phyloP scores from a whole-genome alignment of 1,139 yeast genomes.

The Wickerhamomyces sp. region DNA sequence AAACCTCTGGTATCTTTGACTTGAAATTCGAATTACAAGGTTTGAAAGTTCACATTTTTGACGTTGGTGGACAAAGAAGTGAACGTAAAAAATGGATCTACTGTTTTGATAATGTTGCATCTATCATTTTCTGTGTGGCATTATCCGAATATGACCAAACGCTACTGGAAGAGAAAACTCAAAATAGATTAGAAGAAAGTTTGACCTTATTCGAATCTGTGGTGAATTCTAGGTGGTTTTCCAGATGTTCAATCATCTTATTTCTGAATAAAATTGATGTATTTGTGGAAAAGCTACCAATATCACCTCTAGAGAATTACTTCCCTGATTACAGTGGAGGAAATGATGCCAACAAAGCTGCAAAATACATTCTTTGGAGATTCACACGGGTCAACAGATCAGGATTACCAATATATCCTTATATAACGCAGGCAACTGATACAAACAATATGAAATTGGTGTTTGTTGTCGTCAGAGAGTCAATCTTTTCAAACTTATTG shows the following conservation, averaged over 20 bases:
- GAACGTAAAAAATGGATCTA: constrained; percentile 96
- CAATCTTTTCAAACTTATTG: constrained; percentile 78
- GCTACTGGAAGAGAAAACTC: constrained; percentile 70
- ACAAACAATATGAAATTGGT: constrained; percentile 84
- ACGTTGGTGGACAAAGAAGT: constrained; percentile 92
- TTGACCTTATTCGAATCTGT: constrained; percentile 83
- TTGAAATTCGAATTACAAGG: constrained; percentile 74
- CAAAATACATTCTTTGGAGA: constrained; percentile 87
- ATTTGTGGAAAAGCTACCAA: constrained; percentile 78
- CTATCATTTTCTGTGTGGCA: constrained; percentile 87
- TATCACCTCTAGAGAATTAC: constrained; percentile 75
- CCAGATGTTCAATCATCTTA: constrained; percentile 78
- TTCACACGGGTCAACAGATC: constrained; percentile 83
- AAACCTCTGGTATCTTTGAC: constrained; percentile 90
- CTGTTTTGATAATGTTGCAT: constrained; percentile 88
- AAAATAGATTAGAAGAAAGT: constrained; percentile 83
- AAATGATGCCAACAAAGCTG: constrained; percentile 85
- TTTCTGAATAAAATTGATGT: constrained; percentile 88
- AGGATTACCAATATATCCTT: constrained; percentile 79
- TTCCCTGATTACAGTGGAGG: constrained; percentile 94
- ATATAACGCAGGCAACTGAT: constrained; percentile 92
- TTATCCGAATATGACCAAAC: constrained; percentile 88
- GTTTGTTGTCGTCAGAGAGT: constrained; percentile 88
- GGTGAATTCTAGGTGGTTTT: constrained; percentile 91
- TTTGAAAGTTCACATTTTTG: constrained; percentile 76